Percentiles rank a stretch among this genome's conserved stretches.
phyloP scores from a whole-genome alignment of 768 basidiomycete species.

The Piloderma croceum region DNA sequence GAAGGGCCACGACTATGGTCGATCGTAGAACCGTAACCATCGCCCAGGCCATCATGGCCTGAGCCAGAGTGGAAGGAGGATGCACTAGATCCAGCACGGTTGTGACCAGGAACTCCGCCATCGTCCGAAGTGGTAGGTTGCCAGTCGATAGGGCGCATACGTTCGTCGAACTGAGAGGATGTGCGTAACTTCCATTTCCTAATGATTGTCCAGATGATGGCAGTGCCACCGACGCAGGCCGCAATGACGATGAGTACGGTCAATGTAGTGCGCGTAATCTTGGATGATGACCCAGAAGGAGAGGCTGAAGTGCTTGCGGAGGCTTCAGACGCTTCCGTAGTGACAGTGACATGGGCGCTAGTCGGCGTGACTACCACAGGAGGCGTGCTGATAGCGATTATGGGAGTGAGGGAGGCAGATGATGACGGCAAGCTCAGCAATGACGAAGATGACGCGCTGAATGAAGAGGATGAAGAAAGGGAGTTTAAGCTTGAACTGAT shows the following conservation, averaged over 20 bases:
- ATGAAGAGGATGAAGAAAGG: conserved; percentile 9
- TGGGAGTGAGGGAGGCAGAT: conserved; percentile 7
- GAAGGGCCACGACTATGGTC: conserved; percentile 25
- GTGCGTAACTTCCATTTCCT: conserved; percentile 89
- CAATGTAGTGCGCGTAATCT: conserved; percentile 38
- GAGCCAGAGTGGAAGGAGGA: conserved; percentile 59
- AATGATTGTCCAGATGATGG: conserved; percentile 83
- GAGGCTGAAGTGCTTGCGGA: conserved; percentile 21
- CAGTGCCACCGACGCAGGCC: conserved; percentile 58
- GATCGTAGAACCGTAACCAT: conserved; percentile 23
- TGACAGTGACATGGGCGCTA: conserved; percentile 18
- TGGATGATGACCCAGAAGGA: conserved; percentile 33
- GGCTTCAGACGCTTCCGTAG: conserved; percentile 21
- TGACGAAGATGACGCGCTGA: conserved; percentile 15
- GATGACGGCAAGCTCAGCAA: conserved; percentile 18
- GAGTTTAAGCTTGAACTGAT: conserved; percentile 3
- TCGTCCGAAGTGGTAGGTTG: conserved; percentile 56
- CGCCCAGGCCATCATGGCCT: conserved; percentile 33
- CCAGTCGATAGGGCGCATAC: conserved; percentile 87
- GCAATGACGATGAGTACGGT: conserved; percentile 70
- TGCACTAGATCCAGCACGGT: conserved; percentile 49
- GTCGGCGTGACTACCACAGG: conserved; percentile 11
- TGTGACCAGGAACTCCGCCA: conserved; percentile 40
- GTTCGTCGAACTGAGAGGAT: conserved; percentile 74
- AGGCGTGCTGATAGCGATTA: conserved; percentile 10